These are phyloP conservation scores for Penicillium lagena DNA, from an alignment of 495 filamentous ascomycete species.

Conservation along the genomic window DNA sequence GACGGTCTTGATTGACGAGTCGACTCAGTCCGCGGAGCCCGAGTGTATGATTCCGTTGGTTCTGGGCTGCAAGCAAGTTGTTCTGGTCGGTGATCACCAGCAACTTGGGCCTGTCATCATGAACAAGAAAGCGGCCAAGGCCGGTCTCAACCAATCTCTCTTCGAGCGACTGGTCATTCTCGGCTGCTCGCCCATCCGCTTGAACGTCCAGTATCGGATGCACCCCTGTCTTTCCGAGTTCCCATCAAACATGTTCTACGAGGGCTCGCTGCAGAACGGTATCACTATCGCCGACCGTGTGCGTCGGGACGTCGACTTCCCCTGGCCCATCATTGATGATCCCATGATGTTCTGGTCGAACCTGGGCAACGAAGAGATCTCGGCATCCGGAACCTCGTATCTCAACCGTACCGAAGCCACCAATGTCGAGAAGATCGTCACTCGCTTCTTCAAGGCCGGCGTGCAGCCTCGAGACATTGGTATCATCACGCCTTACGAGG, in stretches of 20 bases:
- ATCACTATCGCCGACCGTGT: slow-evolving; percentile 85
- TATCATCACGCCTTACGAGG: slow-evolving; percentile 98
- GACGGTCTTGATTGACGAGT: slow-evolving; percentile 96
- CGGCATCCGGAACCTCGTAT: slow-evolving; percentile 94
- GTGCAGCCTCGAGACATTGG: slow-evolving; percentile 88
- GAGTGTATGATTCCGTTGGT: slow-evolving; percentile 99
- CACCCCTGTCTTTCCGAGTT: slow-evolving; percentile 97
- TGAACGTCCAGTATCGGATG: slow-evolving; percentile 99
- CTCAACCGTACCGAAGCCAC: slow-evolving; percentile 95
- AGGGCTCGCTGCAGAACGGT: slow-evolving; percentile 94
- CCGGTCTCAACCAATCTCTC: slow-evolving; percentile 92
- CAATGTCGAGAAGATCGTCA: slow-evolving; percentile 97
- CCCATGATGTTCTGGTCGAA: slow-evolving; percentile 99
- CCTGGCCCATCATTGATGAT: slow-evolving; percentile 88
- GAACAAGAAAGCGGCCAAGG: slow-evolving; percentile 99
- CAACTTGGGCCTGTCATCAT: slow-evolving; percentile 98
- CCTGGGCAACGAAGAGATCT: slow-evolving; percentile 95
- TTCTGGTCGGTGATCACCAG: slow-evolving; percentile 96
- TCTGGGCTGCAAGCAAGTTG: slow-evolving; percentile 95
- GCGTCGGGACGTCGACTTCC: slow-evolving; percentile 93
- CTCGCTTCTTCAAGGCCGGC: slow-evolving; percentile 98
- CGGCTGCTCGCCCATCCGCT: slow-evolving; percentile 82
- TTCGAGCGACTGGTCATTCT: slow-evolving; percentile 96
- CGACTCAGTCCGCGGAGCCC: slow-evolving; percentile 96
- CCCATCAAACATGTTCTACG: slow-evolving; percentile 99